Conservation (phyloP, 352 stramenopile genomes). For the Labyrinthula sp. region DNA sequence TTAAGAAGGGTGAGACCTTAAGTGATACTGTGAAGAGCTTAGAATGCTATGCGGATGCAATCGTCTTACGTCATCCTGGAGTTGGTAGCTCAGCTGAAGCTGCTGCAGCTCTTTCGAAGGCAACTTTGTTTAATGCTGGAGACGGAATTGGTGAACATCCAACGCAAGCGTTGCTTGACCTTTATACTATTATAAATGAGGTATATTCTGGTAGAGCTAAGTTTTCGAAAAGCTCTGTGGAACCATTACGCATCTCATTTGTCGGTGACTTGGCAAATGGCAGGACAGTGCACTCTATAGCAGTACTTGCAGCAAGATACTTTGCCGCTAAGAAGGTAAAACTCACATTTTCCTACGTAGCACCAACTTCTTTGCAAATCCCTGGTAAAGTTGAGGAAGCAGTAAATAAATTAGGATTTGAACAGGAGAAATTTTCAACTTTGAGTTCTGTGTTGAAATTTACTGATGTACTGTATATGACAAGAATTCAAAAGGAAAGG, state of each 20-base stretch:
- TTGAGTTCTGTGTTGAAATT: conserved; percentile 58
- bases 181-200: conserved; percentile 84
- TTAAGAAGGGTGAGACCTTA: conserved; percentile 93
- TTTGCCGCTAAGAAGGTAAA: conserved; percentile 34
- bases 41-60: conserved; percentile 78
- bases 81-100: conserved; percentile 75
- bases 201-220: no score
- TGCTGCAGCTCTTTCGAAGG: conserved; percentile 36
- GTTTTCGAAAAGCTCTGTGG: conserved; percentile 1
- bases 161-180: conserved; percentile 90
- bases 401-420: conserved; percentile 42
- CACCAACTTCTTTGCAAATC: conserved; percentile 51
- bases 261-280: conserved; percentile 96
- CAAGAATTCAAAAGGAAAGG: conserved; percentile 86
- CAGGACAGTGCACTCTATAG: conserved; percentile 88
- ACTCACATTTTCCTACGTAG: conserved; percentile 72
- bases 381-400: conserved; percentile 48
- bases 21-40: conserved; percentile 84
- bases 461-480: conserved; percentile 94
- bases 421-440: conserved; percentile 43
- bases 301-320: conserved; percentile 74
- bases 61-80: conserved; percentile 76
- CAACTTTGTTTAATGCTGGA: conserved; percentile 35
- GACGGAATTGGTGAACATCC: conserved; percentile 93
- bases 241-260: conserved; percentile 51